phyloP scores from a whole-genome alignment of 139 green algal genomes.

The Diplosphaera chodatii region DNA sequence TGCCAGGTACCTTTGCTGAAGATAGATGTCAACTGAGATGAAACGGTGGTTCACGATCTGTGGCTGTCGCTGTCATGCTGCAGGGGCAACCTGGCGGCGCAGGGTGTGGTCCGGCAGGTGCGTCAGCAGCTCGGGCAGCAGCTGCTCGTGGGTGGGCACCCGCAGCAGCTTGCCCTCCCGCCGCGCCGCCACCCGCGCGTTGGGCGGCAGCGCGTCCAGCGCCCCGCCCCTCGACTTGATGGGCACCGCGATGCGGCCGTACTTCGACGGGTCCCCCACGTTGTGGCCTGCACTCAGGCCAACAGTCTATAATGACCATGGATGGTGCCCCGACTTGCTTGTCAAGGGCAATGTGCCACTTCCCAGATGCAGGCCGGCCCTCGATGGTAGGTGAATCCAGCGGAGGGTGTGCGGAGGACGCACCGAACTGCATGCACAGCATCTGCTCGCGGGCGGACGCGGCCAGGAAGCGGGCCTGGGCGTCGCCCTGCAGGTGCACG shows the following conservation, averaged over 20 bases:
- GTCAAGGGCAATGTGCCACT: no score
- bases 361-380: no score
- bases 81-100: neutral
- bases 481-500: neutral
- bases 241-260: neutral
- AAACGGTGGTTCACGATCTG: no score
- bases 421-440: slow-evolving; percentile 1
- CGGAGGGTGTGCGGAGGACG: no score
- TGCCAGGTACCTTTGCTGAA: no score
- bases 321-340: no score
- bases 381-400: no score
- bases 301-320: no score
- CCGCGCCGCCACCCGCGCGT: no score
- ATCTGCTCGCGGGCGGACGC: neutral
- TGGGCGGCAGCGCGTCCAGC: neutral
- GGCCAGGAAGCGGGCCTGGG: neutral
- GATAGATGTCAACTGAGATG: no score
- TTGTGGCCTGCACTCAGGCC: neutral
- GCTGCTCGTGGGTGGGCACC: neutral
- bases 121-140: neutral
- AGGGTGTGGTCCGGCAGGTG: neutral
- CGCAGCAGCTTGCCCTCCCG: neutral
- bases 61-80: no score
- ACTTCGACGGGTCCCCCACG: neutral
- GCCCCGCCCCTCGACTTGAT: neutral